Evolutionary conservation across 2,329 filamentous ascomycete species (phyloP).

Genomic region (Tolypocladium sp.): DNA sequence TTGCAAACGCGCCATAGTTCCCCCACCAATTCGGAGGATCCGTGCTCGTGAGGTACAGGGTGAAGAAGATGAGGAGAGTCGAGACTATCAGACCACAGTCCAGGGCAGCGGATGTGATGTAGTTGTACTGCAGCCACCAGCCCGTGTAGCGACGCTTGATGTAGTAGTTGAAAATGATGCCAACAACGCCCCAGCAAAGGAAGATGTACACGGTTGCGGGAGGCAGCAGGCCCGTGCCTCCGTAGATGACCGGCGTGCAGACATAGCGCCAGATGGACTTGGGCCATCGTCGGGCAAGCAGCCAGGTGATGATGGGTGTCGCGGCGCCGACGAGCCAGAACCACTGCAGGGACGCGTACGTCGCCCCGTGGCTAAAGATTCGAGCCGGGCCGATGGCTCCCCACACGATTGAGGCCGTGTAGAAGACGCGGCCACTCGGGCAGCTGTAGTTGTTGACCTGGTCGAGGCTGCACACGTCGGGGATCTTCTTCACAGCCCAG

Average conservation of each 20-base stretch:
- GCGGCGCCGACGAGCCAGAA: constrained; percentile 62
- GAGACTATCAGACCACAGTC: constrained; percentile 59
- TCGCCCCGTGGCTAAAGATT: constrained; percentile 54
- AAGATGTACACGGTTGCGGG: constrained; percentile 65
- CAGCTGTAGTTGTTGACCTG: constrained; percentile 50
- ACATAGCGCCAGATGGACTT: constrained; percentile 55
- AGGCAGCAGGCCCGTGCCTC: constrained; percentile 53
- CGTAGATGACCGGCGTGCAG: constrained; percentile 60
- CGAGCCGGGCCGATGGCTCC: constrained; percentile 62
- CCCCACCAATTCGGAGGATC: constrained; percentile 54
- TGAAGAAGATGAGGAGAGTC: constrained; percentile 62
- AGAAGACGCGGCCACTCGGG: constrained; percentile 47
- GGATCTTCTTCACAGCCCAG: constrained; percentile 54
- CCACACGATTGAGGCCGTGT: constrained; percentile 64
- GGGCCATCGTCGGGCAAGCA: constrained; percentile 52
- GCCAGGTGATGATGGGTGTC: constrained; percentile 54
- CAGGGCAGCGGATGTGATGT: constrained; percentile 61
- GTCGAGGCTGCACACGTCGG: constrained; percentile 46
- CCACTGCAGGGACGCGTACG: constrained; percentile 57
- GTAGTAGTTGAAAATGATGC: constrained; percentile 59
- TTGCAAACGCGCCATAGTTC: constrained; percentile 38
- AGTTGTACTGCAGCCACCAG: constrained; percentile 76
- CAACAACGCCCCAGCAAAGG: constrained; percentile 60
- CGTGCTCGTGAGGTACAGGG: constrained; percentile 50
- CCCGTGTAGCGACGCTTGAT: constrained; percentile 56